Evolutionary conservation across 345 rosid genomes (phyloP), one percentile per base, ranked within the genome.

Genomic region (Gossypium ekmanianum): DNA sequence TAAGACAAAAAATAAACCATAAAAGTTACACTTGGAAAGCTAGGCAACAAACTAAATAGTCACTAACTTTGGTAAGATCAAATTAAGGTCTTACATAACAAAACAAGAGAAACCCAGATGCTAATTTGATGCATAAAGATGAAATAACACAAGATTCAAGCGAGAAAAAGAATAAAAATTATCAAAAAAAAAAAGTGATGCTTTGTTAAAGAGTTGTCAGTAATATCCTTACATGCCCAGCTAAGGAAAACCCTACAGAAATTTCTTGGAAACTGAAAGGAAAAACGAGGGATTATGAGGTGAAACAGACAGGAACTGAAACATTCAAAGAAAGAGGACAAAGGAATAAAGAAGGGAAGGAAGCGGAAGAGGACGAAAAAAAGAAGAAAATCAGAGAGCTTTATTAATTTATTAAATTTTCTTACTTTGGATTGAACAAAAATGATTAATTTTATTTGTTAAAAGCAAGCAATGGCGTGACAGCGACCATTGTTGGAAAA

Each of bases 91-190:
- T 22, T 62, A 18, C 2, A 39, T 3, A 64, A 44, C 10, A 5
- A 43, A 68, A 51, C 47, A 69, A 26, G 26, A 63, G 48, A 41
- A 29, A 55, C 56, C 57, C 45, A 71, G 68, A 74, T 57, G 73
- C 76, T 20, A 71, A 54, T 14, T 29, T 26, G 67, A 67, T 17
- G 78, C 69, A 70, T 17, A 47, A 48, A 9, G 43, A 74, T 51
- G 20, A 66, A 66, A 61, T 43, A 73, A 22, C 29, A 12, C 39
- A 27, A 58, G 26, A n/a, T 61, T 66, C 50, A 27, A 29, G 26
- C 9, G 13, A 71, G 59, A 68, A 52, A 18, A 5, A 5, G 41
- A 34, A 34, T 5, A 5, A 8, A 39, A 8, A 34, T 5, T 17
- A 10, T 3, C 11, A 20, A 47, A 18, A 13, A 2, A 2, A 56